Evolutionary conservation across 257 asterid species (phyloP), one percentile per base, ranked within the genome.

Genomic region (Penstemon barbatus): DNA sequence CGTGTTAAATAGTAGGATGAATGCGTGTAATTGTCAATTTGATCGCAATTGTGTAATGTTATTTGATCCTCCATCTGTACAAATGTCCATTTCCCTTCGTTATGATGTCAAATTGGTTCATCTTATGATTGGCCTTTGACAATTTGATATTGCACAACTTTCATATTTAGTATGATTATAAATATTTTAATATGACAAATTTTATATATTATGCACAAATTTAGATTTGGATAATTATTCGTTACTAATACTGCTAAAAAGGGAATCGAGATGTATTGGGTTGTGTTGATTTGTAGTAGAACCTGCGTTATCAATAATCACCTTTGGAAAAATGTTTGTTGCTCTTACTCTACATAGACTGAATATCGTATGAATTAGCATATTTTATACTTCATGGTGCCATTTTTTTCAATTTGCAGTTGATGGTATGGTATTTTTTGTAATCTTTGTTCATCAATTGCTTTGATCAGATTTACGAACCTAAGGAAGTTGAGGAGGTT

Each of bases 401-500:
- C 43, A 3, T 66, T 54, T 51, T 10, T 67, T 68, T 55, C 36
- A 15, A 7, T 13, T 7, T 49, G 64, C 38, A 12, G 59, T 58
- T 70, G 56, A 44, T 61, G 1, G 57, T 43, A 53, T 64, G 43
- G 18, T 61, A 64, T 46, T 58, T 59, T 19, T 68, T 65, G 19
- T 62, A 41, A 65, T 57, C 69, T 72, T 67, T 77, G 52, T 69
- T 36, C 38, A 6, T 66, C 55, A 37, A 57, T 70, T 62, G 49
- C 25, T 70, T 66, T 46, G 62, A 71, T 61, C 87, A 93, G 99
- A 80, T 87, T 61, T 93, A 93, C 86, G 82, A 88, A 75, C 92
- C 94, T 50, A 77, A 80, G 83, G 99, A 93, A 78, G 88, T 65
- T 43, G 96, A 85, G 79, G 89, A 82, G 88, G 91, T 87, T 67